Evolutionary conservation across 2,329 filamentous ascomycete genomes (phyloP), one percentile per base, ranked within the genome.

Genomic region (Exophiala dermatitidis): DNA sequence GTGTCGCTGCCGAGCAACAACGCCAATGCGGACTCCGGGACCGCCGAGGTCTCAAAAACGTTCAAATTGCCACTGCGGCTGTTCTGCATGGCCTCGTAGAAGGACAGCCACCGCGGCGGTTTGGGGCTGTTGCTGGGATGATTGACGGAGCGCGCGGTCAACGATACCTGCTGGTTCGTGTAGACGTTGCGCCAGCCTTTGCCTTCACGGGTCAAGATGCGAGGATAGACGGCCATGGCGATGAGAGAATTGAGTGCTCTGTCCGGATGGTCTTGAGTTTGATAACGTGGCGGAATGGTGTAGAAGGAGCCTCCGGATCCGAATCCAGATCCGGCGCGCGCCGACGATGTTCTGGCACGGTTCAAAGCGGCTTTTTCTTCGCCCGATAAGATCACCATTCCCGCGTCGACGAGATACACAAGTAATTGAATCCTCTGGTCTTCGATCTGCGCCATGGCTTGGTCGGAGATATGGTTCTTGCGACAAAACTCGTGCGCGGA

Each of bases 81-180:
- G 2, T 86, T 86, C 69, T 96, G 90, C 88, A 97, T 95, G 60
- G 97, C 95, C 68, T 95, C 87, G 72, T 97, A 97, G 69, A 95
- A 98, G 0, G 88, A 93, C 42, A 98, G 74, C 83, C 88, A 97
- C 65, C 83, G 85, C 37, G 90, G 73, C 38, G 66, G 60, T 40
- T 53, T 61, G 10, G 52, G 28, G 4, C 40, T 44, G 29, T 52
- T 48, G 33, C 44, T 48, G 9, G 33, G 46, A 37, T 56, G 54
- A 69, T 97, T 97, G 60, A 98, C 88, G 1, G 89, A 95, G 0
- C 85, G 87, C 0, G 90, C 87, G 62, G 95, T 89, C 19, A 98
- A 74, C 53, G 83, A 89, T 62, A 98, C 90, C 42, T 81, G 80
- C 69, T 97, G 91, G 67, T 94, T 96, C 72, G 95, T 97, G 48